Evolutionary conservation across 176 grass and related monocot species (phyloP), one percentile per base, ranked within the genome.

Genomic region (Puccinellia tenuiflora): DNA sequence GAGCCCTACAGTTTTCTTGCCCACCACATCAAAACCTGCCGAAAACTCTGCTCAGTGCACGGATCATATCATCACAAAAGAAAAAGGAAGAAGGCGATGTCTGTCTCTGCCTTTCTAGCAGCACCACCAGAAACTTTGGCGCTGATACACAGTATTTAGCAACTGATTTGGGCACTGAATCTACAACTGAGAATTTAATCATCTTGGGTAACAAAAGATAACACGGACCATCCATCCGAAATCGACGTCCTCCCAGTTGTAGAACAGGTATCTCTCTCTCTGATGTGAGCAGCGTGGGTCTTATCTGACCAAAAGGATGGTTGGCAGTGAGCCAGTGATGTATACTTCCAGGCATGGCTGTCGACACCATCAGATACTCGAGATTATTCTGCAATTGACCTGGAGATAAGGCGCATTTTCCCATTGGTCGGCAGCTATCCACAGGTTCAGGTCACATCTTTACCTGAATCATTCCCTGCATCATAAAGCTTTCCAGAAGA

Each of bases 261-360:
- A 65, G 21, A 21, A 68, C n/a, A 7, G 2, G 69, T 88, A 76
- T 39, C 76, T 88, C 81, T 39, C 76, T 75, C 50, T 81, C 87
- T 10, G 24, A 69, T 24, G 9, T 48, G 76, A 10, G 53, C 48
- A 28, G 13, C 86, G n/a, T 5, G 5, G 42, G 48, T 68, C 69
- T 76, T 85, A 81, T 85, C 78, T 70, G 54, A 35, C 30, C 60
- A 61, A 85, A 80, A 77, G 78, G 75, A 81, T 62, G 86, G 65
- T 5, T 63, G 43, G 65, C 52, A 47, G 40, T 42, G 68, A 16
- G 40, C 40, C 40, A 11, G 40, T 15, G 45, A 72, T 72, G 40
- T 28, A 61, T 22, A 77, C 40, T 74, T 6, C 51, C 64, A 70
- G 68, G 78, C 68, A 66, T 33, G 3, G 29, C 1, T 48, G n/a